Percentiles rank a stretch among this genome's conserved stretches.
Evolutionary conservation across 768 basidiomycete species (phyloP).

Genomic region (Boletus huronensis): DNA sequence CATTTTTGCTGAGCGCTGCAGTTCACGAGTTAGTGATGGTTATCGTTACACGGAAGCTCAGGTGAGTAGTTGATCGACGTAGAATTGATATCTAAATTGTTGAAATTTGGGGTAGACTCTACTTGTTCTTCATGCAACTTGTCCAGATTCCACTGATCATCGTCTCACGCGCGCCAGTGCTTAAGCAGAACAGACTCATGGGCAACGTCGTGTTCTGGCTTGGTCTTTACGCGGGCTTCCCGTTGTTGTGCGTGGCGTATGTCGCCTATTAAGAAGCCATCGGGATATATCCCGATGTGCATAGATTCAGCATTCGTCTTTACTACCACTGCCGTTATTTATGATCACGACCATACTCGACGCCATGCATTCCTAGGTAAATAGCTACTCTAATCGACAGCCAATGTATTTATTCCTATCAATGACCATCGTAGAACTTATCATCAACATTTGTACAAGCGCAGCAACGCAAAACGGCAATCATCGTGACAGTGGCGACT

Average conservation of each 20-base stretch:
- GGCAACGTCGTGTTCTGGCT: constrained; percentile 92
- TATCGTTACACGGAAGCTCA: constrained; percentile 88
- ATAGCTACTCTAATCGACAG: not conserved
- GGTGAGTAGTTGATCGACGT: constrained; percentile 42
- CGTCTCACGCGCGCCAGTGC: constrained; percentile 67
- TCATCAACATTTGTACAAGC: no score
- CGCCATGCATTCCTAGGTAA: not conserved
- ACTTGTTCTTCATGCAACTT: constrained; percentile 81
- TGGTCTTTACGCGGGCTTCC: constrained; percentile 89
- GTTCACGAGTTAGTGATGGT: constrained; percentile 97
- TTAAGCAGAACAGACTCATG: constrained; percentile 78
- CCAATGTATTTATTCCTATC: not conserved
- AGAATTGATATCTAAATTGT: not conserved
- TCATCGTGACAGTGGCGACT: no score
- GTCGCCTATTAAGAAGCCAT: constrained; percentile 45
- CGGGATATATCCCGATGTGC: constrained; percentile 1
- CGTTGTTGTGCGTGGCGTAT: constrained; percentile 82
- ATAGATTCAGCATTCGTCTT: constrained; percentile 1
- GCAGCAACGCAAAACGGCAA: no score
- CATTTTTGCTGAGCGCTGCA: constrained; percentile 86
- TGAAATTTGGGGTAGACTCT: constrained; percentile 50
- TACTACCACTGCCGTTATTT: not conserved
- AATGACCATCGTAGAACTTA: no score
- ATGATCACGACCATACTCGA: not conserved
- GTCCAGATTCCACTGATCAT: constrained; percentile 90